phyloP scores from a whole-genome alignment of 2,329 filamentous ascomycete species.

The Ramichloridium luteum region DNA sequence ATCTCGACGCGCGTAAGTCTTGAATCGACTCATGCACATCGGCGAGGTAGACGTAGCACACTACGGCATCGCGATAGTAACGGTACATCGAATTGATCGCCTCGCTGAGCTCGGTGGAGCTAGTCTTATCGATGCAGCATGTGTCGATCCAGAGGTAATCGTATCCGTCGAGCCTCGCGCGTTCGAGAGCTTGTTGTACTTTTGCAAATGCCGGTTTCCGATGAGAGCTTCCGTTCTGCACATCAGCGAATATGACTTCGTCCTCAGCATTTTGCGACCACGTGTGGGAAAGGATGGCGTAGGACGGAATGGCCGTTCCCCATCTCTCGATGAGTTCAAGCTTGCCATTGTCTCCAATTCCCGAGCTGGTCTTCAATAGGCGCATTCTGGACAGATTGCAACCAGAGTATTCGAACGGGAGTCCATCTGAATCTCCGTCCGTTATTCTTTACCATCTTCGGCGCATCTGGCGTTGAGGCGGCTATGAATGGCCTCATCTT shows the following conservation, averaged over 20 bases:
- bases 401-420: too few relatives aligned
- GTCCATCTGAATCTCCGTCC: too few relatives aligned
- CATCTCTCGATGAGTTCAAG: background rate
- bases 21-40: background rate
- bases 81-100: conserved; percentile 9
- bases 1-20: conserved; percentile 3
- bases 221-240: background rate
- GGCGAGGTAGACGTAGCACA: conserved; percentile 3
- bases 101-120: conserved; percentile 10
- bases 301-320: conserved; percentile 2
- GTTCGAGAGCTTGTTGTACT: conserved; percentile 3
- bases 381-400: background rate
- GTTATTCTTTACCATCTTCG: too few relatives aligned
- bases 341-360: background rate
- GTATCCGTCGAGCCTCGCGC: background rate
- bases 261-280: conserved; percentile 2
- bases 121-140: conserved; percentile 12
- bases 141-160: conserved; percentile 9
- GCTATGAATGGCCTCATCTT: too few relatives aligned
- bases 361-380: background rate
- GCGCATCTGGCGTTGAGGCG: too few relatives aligned
- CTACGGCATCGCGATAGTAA: conserved; percentile 5
- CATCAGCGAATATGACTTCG: conserved; percentile 4
- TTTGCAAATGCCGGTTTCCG: conserved; percentile 4
- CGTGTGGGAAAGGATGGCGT: conserved; percentile 6